Percentiles rank a stretch among this genome's conserved stretches.
Conservation (phyloP, 495 filamentous ascomycete genomes). For the Penicillium odoratum region DNA sequence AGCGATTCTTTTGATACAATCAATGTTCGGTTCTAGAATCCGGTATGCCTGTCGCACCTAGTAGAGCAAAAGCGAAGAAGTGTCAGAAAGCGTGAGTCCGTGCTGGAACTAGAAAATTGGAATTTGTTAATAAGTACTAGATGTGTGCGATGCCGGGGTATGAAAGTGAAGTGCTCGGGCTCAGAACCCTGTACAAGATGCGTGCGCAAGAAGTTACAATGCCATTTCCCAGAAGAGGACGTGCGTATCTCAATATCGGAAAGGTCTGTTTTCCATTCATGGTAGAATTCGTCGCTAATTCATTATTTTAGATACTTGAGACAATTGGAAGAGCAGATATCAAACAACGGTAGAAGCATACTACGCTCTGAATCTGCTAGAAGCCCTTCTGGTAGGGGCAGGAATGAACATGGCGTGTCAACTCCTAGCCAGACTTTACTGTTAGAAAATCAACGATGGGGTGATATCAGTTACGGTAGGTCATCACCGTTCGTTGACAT, state of each 20-base stretch:
- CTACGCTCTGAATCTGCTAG: not conserved
- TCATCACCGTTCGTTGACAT: not conserved
- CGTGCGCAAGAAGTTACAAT: constrained; percentile 30
- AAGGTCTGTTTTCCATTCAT: constrained; percentile 18
- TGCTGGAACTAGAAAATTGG: not conserved
- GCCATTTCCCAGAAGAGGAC: constrained; percentile 34
- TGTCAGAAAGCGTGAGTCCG: constrained; percentile 28
- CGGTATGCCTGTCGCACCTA: constrained; percentile 21
- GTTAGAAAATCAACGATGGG: constrained; percentile 12
- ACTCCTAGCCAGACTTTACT: constrained; percentile 8
- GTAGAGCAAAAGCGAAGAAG: constrained; percentile 22
- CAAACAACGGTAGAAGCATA: constrained; percentile 3
- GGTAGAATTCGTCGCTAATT: constrained; percentile 7
- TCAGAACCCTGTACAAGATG: constrained; percentile 35
- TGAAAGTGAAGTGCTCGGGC: constrained; percentile 43
- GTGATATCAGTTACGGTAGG: constrained; percentile 10
- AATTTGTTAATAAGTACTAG: constrained; percentile 10
- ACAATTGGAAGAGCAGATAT: constrained; percentile 25
- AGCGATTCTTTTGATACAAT: not conserved
- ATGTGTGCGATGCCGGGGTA: constrained; percentile 37
- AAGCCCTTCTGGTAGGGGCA: constrained; percentile 4
- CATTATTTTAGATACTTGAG: constrained; percentile 19
- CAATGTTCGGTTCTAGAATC: not conserved
- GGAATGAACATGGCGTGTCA: constrained; percentile 10
- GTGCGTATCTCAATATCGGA: constrained; percentile 34